phyloP scores from a whole-genome alignment of 1,139 yeast genomes.

The Saccharomycopsis crataegensis region DNA sequence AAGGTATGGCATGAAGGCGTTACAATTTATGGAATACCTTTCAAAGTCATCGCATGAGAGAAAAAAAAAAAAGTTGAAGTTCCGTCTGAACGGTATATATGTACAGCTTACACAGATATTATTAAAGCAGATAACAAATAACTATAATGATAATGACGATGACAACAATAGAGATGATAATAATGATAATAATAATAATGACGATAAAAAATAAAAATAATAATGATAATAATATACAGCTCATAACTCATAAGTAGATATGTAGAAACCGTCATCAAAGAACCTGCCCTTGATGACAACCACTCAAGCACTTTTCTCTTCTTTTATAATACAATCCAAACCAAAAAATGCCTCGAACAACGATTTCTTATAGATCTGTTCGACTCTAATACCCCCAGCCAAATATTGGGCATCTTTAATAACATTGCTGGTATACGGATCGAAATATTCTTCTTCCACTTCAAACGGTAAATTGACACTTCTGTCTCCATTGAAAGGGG shows the following conservation, averaged over 20 bases:
- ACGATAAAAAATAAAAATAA: neutral
- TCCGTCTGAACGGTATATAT: neutral
- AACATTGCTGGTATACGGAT: conserved; percentile 55
- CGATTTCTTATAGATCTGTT: conserved; percentile 65
- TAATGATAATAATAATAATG: no score
- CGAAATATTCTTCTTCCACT: conserved; percentile 45
- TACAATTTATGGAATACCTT: neutral
- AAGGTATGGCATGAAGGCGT: no score
- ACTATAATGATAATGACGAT: no score
- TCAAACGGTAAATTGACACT: conserved; percentile 39
- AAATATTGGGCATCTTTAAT: conserved; percentile 59
- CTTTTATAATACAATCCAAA: conserved; percentile 67
- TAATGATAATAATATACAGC: neutral
- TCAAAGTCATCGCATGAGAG: no score
- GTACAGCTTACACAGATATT: neutral
- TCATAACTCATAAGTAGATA: neutral
- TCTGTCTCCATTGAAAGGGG: conserved; percentile 92
- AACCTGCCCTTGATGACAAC: no score
- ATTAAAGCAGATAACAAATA: neutral
- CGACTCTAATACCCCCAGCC: conserved; percentile 82
- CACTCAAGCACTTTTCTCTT: conserved; percentile 39
- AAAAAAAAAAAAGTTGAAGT: neutral
- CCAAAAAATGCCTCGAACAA: conserved; percentile 88
- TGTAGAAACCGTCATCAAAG: no score
- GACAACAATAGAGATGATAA: no score